Evolutionary conservation across 2,329 filamentous ascomycete species (phyloP).

Genomic region (Rutstroemia sp.): DNA sequence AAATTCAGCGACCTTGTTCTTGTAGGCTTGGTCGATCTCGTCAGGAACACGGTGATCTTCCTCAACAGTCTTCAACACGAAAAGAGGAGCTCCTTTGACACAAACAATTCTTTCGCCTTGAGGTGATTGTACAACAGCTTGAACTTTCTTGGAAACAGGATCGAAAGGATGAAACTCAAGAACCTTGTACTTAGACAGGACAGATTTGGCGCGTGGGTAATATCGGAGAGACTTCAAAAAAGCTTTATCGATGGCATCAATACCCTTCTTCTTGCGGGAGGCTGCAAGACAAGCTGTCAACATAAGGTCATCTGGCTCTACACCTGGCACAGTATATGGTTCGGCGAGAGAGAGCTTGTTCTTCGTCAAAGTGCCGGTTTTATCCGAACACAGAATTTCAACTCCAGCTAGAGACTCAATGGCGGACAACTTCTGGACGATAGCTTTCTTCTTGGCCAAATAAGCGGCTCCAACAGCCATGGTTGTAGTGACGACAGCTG

Average conservation of each 20-base stretch:
- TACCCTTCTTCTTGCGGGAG: slow-evolving; percentile 91
- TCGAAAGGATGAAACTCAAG: slow-evolving; percentile 84
- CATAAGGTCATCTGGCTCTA: slow-evolving; percentile 84
- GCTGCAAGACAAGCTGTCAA: slow-evolving; percentile 84
- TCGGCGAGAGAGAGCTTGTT: slow-evolving; percentile 87
- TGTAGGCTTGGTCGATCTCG: slow-evolving; percentile 74
- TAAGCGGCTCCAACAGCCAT: slow-evolving; percentile 92
- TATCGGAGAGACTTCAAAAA: slow-evolving; percentile 79
- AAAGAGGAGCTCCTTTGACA: slow-evolving; percentile 85
- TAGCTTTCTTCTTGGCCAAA: slow-evolving; percentile 86
- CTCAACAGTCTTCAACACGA: slow-evolving; percentile 81
- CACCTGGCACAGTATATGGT: slow-evolving; percentile 74
- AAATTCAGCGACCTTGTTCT: slow-evolving; percentile 88
- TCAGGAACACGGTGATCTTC: slow-evolving; percentile 75
- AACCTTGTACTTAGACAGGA: slow-evolving; percentile 77
- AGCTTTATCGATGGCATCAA: slow-evolving; percentile 90
- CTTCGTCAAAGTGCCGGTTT: slow-evolving; percentile 88
- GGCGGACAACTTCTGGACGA: slow-evolving; percentile 85
- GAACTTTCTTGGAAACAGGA: slow-evolving; percentile 89
- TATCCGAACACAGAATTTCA: slow-evolving; percentile 90
- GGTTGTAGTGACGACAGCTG: slow-evolving; percentile 86
- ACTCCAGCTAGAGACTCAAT: slow-evolving; percentile 91
- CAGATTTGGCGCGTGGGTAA: slow-evolving; percentile 76
- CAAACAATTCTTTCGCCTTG: slow-evolving; percentile 79
- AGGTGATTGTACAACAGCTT: slow-evolving; percentile 73